A percentile compares a stretch with the other conserved stretches of the same genome.
Evolutionary conservation across 2,329 filamentous ascomycete genomes (phyloP).

Genomic region (Nigrospora sphaerica): DNA sequence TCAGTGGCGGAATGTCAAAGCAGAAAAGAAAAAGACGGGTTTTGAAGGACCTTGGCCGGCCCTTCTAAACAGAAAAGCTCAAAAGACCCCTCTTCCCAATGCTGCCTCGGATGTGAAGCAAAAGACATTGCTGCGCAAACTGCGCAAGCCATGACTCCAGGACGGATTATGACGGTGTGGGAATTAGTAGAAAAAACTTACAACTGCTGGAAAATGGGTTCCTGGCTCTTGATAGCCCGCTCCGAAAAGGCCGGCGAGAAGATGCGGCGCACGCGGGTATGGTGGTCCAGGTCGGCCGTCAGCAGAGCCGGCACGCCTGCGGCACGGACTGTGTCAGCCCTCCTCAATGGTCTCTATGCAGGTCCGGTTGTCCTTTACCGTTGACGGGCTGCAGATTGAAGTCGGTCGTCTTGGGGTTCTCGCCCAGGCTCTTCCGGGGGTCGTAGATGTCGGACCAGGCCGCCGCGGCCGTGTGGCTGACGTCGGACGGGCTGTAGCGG

Average conservation of each 20-base stretch:
- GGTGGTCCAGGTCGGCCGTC: conserved; percentile 9
- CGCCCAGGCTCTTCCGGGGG: conserved; percentile 3
- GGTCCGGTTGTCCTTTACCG: background rate
- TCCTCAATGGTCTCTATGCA: conserved; percentile 6
- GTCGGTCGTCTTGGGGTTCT: conserved; percentile 3
- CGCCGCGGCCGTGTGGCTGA: conserved; percentile 8
- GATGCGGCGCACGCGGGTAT: conserved; percentile 9
- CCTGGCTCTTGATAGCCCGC: conserved; percentile 10
- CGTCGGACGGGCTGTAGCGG: conserved; percentile 11
- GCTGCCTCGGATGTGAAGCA: background rate
- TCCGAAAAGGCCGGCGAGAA: conserved; percentile 15
- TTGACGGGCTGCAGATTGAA: conserved; percentile 9
- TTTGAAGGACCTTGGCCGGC: background rate
- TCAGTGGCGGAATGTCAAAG: no score
- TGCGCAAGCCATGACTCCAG: no score
- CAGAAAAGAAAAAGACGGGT: no score
- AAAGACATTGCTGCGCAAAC: background rate
- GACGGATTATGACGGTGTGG: background rate
- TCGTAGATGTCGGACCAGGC: conserved; percentile 13
- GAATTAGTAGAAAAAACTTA: background rate
- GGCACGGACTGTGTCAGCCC: conserved; percentile 8
- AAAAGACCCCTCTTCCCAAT: no score
- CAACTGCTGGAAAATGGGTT: conserved; percentile 21
- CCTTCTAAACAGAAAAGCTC: no score
- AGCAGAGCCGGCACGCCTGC: conserved; percentile 8